Percentiles rank a stretch among this genome's conserved stretches.
These are phyloP conservation scores for Amanita jacksonii DNA, from an alignment of 768 basidiomycete species.

Conservation along the genomic window DNA sequence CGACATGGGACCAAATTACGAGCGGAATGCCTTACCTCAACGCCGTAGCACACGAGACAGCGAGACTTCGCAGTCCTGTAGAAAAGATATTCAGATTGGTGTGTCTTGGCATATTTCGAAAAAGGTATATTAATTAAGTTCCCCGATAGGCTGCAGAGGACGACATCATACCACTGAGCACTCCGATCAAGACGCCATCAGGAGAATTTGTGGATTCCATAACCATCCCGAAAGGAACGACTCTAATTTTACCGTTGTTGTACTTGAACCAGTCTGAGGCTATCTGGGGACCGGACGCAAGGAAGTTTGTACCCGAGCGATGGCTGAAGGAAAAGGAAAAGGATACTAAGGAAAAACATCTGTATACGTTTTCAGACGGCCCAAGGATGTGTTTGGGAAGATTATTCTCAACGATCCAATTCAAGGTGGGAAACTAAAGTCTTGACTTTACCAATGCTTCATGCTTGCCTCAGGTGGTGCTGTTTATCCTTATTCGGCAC, in stretches of 20 bases:
- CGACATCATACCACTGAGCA: constrained; percentile 28
- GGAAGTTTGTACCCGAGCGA: constrained; percentile 32
- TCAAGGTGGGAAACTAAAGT: constrained; percentile 20
- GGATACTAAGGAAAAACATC: constrained; percentile 27
- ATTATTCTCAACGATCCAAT: constrained; percentile 21
- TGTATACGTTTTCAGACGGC: constrained; percentile 38
- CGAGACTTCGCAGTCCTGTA: constrained; percentile 29
- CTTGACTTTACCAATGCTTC: too few species aligned
- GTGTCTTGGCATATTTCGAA: too few species aligned
- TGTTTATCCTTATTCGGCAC: constrained; percentile 34
- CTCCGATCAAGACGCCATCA: constrained; percentile 20
- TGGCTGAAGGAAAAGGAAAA: constrained; percentile 29
- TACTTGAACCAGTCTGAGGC: constrained; percentile 28
- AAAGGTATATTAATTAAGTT: too few species aligned
- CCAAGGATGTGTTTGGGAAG: constrained; percentile 34
- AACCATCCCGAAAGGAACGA: constrained; percentile 27
- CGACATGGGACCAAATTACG: constrained; percentile 31
- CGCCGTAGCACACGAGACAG: constrained; percentile 28
- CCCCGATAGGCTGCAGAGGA: constrained; percentile 31
- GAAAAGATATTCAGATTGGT: constrained; percentile 24
- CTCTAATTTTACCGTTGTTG: constrained; percentile 27
- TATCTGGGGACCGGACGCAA: constrained; percentile 37
- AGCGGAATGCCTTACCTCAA: constrained; percentile 35
- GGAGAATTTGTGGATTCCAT: constrained; percentile 24
- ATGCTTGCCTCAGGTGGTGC: constrained; percentile 29